Evolutionary conservation across 2,329 filamentous ascomycete genomes (phyloP).

Genomic region (Mariannaea sp.): DNA sequence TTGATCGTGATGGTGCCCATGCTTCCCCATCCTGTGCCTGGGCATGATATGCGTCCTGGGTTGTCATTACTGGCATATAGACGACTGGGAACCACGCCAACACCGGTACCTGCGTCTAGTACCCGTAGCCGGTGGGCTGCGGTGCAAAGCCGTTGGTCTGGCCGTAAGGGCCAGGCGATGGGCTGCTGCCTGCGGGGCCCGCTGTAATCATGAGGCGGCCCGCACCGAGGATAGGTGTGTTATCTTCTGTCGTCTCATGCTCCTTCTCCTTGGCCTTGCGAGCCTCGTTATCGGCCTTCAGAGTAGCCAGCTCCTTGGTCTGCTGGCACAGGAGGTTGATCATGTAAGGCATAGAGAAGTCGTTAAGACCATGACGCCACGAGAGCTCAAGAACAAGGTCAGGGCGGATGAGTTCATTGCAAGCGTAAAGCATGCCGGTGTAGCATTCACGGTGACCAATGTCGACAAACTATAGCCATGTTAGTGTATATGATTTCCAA

Average conservation of each 20-base stretch:
- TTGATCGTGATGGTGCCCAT: conserved; percentile 8
- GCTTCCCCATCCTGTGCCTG: conserved; percentile 12
- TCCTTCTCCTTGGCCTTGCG: conserved; percentile 77
- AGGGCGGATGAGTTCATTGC: conserved; percentile 94
- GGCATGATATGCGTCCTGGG: conserved; percentile 12
- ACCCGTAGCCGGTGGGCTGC: conserved; percentile 81
- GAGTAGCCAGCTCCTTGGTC: conserved; percentile 77
- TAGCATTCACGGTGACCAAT: conserved; percentile 99
- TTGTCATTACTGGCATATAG: conserved; percentile 15
- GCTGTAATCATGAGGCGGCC: conserved; percentile 95
- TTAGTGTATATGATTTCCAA: conserved; percentile 45
- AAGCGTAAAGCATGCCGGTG: conserved; percentile 99
- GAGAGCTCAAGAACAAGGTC: conserved; percentile 94
- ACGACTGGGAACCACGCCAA: conserved; percentile 33
- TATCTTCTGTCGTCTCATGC: conserved; percentile 85
- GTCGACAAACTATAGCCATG: conserved; percentile 79
- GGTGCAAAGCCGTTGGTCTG: conserved; percentile 89
- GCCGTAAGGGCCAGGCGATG: conserved; percentile 69
- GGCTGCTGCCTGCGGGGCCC: conserved; percentile 65
- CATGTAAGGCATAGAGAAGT: conserved; percentile 99
- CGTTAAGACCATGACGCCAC: conserved; percentile 91
- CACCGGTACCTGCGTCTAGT: conserved; percentile 49
- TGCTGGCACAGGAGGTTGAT: conserved; percentile 97
- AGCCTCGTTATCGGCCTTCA: conserved; percentile 97
- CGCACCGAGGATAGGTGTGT: conserved; percentile 88